Conservation (phyloP, 148 eudicot genomes). For the Chenopodium quinoa region DNA sequence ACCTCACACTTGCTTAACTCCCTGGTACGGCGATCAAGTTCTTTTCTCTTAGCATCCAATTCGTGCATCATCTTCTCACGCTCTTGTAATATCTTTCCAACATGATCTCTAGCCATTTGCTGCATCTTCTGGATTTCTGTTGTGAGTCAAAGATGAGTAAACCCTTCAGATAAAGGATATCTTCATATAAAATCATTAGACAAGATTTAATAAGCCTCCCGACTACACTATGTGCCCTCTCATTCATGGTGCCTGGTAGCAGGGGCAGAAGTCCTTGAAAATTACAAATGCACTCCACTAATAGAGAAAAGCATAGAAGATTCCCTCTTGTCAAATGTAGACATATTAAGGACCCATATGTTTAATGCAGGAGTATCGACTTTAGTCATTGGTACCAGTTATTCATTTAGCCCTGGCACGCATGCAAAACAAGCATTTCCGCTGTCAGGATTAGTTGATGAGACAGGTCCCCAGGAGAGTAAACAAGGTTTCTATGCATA, state of each 20-base stretch:
- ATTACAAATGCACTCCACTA: not conserved
- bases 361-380: not conserved
- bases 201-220: constrained; percentile 4
- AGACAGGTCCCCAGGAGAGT: not conserved
- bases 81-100: constrained; percentile 55
- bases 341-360: not conserved
- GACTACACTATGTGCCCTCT: not conserved
- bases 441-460: not conserved
- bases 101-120: constrained; percentile 49
- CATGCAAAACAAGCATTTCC: not conserved
- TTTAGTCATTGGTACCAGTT: too few relatives aligned
- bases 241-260: not conserved
- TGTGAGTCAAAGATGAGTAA: constrained; percentile 5
- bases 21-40: constrained; percentile 60
- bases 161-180: not conserved
- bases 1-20: constrained; percentile 67
- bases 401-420: not conserved
- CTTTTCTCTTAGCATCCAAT: constrained; percentile 53
- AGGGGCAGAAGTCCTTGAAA: not conserved
- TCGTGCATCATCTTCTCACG: constrained; percentile 61
- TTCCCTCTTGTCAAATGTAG: not conserved
- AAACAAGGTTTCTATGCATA: not conserved
- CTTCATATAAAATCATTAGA: not conserved
- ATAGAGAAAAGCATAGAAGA: not conserved
- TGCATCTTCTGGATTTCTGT: constrained; percentile 78